A percentile compares a stretch with the other conserved stretches of the same genome.
These are phyloP conservation scores for Trypanosomatidae sp. DNA, from an alignment of 208 protist species.

Conservation along the genomic window DNA sequence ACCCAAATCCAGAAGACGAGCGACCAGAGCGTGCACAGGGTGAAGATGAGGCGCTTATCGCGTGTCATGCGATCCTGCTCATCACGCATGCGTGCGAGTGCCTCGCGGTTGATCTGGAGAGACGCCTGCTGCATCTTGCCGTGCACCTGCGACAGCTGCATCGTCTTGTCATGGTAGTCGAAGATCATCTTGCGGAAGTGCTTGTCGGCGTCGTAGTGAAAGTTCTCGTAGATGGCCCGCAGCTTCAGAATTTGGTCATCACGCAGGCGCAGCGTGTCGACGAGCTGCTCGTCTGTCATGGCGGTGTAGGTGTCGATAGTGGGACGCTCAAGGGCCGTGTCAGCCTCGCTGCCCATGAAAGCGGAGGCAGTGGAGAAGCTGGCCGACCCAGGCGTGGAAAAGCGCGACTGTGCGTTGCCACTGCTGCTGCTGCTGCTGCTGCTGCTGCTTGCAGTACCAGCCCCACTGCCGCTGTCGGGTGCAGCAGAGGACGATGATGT, in stretches of 20 bases:
- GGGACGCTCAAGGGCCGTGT: slow-evolving; percentile 32
- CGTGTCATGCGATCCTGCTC: slow-evolving; percentile 83
- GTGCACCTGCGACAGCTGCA: slow-evolving; percentile 88
- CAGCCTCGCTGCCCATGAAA: neutral
- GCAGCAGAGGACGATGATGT: slow-evolving; percentile 7
- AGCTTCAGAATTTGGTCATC: slow-evolving; percentile 65
- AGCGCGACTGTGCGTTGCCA: no score
- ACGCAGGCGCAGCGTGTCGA: slow-evolving; percentile 49
- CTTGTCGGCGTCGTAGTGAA: slow-evolving; percentile 87
- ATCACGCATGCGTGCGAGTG: slow-evolving; percentile 77
- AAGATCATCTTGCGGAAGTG: slow-evolving; percentile 81
- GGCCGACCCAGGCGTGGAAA: no score
- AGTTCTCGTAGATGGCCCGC: slow-evolving; percentile 72
- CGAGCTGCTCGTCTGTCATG: slow-evolving; percentile 60
- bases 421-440: neutral
- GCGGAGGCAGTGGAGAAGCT: neutral
- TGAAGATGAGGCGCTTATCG: slow-evolving; percentile 70
- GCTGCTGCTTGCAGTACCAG: no score
- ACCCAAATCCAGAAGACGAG: slow-evolving; percentile 88
- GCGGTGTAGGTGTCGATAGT: slow-evolving; percentile 72
- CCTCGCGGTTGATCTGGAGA: slow-evolving; percentile 77
- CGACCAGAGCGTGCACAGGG: slow-evolving; percentile 52
- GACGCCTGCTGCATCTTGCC: slow-evolving; percentile 84
- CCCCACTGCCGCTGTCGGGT: no score
- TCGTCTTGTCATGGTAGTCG: slow-evolving; percentile 90